Conservation (phyloP, 2,329 filamentous ascomycete genomes). For the Fusarium sp. region DNA sequence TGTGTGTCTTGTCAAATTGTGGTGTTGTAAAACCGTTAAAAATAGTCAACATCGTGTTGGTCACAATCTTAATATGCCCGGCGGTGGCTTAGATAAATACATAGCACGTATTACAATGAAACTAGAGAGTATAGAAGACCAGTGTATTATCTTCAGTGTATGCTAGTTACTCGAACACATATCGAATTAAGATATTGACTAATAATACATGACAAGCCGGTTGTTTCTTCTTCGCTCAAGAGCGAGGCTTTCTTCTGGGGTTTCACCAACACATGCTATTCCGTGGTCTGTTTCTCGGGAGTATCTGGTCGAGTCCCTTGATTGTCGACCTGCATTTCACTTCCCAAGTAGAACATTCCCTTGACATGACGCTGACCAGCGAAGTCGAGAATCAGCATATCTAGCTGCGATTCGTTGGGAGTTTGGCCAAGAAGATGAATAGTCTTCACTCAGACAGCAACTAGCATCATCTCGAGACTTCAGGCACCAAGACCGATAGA, state of each 20-base stretch:
- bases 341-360: neutral
- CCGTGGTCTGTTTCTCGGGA: neutral
- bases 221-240: neutral
- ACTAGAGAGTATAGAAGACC: neutral
- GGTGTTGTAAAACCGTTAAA: neutral
- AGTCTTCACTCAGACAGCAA: neutral
- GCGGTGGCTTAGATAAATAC: slow-evolving; percentile 1
- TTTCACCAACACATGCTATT: neutral
- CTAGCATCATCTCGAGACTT: neutral
- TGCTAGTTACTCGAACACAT: neutral
- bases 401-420: neutral
- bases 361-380: neutral
- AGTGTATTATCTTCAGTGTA: neutral
- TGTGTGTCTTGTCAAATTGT: neutral
- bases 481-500: neutral
- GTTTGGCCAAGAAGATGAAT: neutral
- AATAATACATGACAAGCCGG: neutral
- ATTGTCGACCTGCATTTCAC: neutral
- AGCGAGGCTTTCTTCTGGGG: neutral
- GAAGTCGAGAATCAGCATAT: neutral
- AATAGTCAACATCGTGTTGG: neutral
- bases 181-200: neutral
- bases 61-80: neutral
- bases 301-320: neutral
- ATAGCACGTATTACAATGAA: neutral